Conservation (phyloP, 1,139 yeast species). For the Debaryomyces coudertii region DNA sequence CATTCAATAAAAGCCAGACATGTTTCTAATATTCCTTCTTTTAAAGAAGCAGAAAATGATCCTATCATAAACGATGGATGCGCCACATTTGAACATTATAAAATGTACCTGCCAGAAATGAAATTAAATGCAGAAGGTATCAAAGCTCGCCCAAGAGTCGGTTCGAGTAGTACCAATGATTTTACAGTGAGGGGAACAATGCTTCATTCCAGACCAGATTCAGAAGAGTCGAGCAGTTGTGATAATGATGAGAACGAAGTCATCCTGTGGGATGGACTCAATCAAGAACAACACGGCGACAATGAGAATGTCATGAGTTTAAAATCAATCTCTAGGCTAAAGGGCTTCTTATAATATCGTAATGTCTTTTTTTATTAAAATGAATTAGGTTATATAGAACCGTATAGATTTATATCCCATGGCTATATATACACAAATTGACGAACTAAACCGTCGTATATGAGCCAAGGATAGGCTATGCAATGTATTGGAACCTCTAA, state of each 20-base stretch:
- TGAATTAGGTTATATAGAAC: constrained; percentile 2
- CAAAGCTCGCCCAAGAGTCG: neutral
- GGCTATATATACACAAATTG: neutral
- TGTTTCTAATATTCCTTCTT: neutral
- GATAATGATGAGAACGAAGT: constrained; percentile 6
- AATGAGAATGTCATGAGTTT: constrained; percentile 3
- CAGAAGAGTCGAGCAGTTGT: neutral
- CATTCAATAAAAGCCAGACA: neutral
- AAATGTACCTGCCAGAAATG: neutral
- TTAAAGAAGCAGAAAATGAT: neutral
- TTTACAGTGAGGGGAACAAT: constrained; percentile 2
- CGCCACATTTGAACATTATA: neutral
- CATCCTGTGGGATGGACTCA: constrained; percentile 2
- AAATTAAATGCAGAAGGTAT: neutral
- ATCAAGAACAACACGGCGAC: neutral
- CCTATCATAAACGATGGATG: neutral
- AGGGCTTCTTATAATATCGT: constrained; percentile 4
- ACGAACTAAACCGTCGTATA: neutral
- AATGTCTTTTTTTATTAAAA: constrained; percentile 1
- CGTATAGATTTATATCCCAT: neutral
- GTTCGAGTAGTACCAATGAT: neutral
- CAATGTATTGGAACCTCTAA: constrained; percentile 20
- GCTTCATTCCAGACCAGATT: neutral
- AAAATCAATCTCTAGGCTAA: constrained; percentile 8
- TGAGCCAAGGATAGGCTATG: neutral